Base-by-base conservation (phyloP, 805 yeast genomes). In the Saccharomycopsis vini region DNA sequence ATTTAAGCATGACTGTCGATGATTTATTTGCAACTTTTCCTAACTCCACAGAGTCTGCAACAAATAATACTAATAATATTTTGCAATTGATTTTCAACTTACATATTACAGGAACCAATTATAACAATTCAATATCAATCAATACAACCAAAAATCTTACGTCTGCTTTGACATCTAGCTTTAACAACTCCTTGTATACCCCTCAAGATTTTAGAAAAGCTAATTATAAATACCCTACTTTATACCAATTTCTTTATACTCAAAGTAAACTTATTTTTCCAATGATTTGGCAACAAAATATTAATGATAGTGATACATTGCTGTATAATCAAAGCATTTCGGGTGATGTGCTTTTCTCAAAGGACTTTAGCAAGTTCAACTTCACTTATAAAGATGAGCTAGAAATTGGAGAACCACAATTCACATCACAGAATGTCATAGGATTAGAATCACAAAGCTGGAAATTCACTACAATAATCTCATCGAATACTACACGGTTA, bases 211-310 rank as follows among this genome's bases (percentile, higher is more conserved):
- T 20, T 4, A 10, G 23, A 15, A 10, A n/a, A 6, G 29, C 19
- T 10, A 15, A 13, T 13, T 29, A 38, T 21, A 4, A 4, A n/a
- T 43, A 38, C 21, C 46, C 46, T 7, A 32, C 46, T 5, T 19
- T 31, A 4, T 39, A 43, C 13, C 21, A 32, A 12, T 43, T 43
- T 18, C 5, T 33, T 3, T 26, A 16, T 12, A n/a, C 13, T 4
- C 9, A 22, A 21, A 21, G 31, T 4, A 38, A 38, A 21, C 9
- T 18, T 13, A 24, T 43, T 24, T n/a, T 43, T 13, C 39, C 46
- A 10, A 38, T 43, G 42, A 28, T 43, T 20, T 43, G 42, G 43
- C 12, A 37, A 15, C 16, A 9, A 10, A 16, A 30, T n/a, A n/a
- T n/a, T n/a, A n/a, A n/a, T n/a, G n/a, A n/a, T n/a, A n/a, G n/a